Conservation (phyloP, 441 rosid genomes). For the Aleurites moluccanus region DNA sequence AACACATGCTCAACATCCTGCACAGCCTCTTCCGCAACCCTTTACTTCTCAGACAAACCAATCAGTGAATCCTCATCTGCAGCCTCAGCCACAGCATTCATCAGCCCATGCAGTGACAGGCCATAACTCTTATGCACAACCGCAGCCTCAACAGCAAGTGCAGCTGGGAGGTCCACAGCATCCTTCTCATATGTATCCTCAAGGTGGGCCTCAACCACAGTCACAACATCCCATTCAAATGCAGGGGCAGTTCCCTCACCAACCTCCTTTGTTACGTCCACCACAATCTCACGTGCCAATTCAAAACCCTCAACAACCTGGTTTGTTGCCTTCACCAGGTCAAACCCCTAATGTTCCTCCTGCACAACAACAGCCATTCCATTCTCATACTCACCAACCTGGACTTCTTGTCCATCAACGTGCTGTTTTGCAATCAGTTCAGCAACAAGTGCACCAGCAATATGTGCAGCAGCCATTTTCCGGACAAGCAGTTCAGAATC, state of each 20-base stretch:
- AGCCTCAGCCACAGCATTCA: constrained; percentile 42
- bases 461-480: constrained; percentile 44
- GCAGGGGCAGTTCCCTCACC: constrained; percentile 52
- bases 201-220: constrained; percentile 42
- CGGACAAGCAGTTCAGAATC: constrained; percentile 51
- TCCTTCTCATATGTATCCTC: constrained; percentile 36
- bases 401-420: constrained; percentile 42
- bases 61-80: constrained; percentile 35
- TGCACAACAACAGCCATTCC: constrained; percentile 37
- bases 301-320: constrained; percentile 44
- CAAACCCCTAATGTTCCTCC: constrained; percentile 34
- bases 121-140: constrained; percentile 57
- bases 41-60: constrained; percentile 39
- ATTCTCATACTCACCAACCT: constrained; percentile 43
- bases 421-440: constrained; percentile 39
- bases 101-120: constrained; percentile 50
- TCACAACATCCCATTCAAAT: constrained; percentile 40
- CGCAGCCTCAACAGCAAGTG: constrained; percentile 46
- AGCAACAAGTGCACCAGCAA: constrained; percentile 46
- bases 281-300: constrained; percentile 38
- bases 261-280: constrained; percentile 43
- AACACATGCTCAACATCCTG: constrained; percentile 35
- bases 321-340: constrained; percentile 36
- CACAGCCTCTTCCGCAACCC: constrained; percentile 32
- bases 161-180: constrained; percentile 44